Percentiles rank a stretch among this genome's conserved stretches.
Evolutionary conservation across 176 grass and related monocot species (phyloP).

Genomic region (Triticum timopheevii): DNA sequence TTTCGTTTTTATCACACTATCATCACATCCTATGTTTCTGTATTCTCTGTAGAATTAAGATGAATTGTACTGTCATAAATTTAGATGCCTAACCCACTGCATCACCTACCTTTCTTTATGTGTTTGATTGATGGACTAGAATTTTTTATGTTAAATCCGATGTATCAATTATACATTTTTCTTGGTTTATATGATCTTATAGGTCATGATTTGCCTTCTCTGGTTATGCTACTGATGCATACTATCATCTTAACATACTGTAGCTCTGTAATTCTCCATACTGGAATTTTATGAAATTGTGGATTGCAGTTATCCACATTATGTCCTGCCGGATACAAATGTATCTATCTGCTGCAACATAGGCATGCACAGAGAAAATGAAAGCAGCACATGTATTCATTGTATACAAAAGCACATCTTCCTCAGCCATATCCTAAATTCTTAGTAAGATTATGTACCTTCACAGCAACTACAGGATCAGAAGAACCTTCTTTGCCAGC

Average conservation of each 20-base stretch:
- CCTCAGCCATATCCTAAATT: neutral
- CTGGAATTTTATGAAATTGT: neutral
- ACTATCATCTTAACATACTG: neutral
- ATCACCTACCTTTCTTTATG: neutral
- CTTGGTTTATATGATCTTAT: neutral
- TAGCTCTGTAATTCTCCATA: neutral
- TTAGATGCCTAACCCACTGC: neutral
- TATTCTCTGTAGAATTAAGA: neutral
- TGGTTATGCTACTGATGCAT: too few relatives aligned
- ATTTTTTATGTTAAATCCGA: neutral
- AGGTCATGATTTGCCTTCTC: neutral
- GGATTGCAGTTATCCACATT: neutral
- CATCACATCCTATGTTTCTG: neutral
- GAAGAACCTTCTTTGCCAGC: conserved; percentile 69
- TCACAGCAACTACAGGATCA: conserved; percentile 73
- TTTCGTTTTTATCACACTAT: neutral
- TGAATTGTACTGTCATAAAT: neutral
- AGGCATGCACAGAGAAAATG: neutral
- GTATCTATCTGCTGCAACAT: neutral
- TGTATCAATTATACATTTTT: neutral
- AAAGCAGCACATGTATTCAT: neutral
- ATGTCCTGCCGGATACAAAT: neutral
- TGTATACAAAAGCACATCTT: neutral
- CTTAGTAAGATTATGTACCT: conserved; percentile 41
- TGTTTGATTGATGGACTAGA: neutral